These are phyloP conservation scores for Aphanomyces stellatus DNA, from an alignment of 352 stramenopile genomes.

Conservation along the genomic window DNA sequence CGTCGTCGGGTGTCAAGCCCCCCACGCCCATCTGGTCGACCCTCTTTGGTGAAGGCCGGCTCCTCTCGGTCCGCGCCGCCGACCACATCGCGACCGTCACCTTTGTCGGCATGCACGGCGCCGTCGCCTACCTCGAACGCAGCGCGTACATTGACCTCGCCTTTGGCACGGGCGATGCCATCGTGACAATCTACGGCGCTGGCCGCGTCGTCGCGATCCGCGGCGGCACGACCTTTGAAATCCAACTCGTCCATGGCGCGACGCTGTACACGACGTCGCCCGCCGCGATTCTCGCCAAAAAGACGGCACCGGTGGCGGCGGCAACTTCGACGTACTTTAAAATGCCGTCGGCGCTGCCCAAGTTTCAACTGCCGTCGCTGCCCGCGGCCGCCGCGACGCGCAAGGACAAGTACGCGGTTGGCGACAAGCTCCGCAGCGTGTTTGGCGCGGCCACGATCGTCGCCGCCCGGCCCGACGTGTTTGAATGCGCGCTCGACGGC, in stretches of 20 bases:
- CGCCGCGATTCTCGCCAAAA: background rate
- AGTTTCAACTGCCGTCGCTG: slow-evolving; percentile 2
- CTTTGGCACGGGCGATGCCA: background rate
- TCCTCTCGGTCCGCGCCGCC: background rate
- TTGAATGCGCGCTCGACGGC: background rate
- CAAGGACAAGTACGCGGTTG: slow-evolving; percentile 16
- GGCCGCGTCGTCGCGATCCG: background rate
- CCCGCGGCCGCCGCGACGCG: background rate
- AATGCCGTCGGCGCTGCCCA: slow-evolving; percentile 6
- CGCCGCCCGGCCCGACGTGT: background rate
- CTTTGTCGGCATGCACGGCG: slow-evolving; percentile 14
- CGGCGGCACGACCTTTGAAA: background rate
- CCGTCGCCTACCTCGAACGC: slow-evolving; percentile 39
- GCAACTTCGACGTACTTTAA: slow-evolving; percentile 5
- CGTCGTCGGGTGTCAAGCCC: background rate
- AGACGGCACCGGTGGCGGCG: background rate
- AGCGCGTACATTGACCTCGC: slow-evolving; percentile 39
- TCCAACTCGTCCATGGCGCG: background rate
- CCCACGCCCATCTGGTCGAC: slow-evolving; percentile 3
- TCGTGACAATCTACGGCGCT: slow-evolving; percentile 5
- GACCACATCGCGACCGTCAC: slow-evolving; percentile 1
- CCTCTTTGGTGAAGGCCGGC: slow-evolving; percentile 44
- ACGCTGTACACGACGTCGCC: background rate
- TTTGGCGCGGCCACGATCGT: slow-evolving; percentile 11
- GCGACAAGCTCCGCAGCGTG: background rate